Conservation (phyloP, 2,329 filamentous ascomycete species). For the Claviceps monticola region DNA sequence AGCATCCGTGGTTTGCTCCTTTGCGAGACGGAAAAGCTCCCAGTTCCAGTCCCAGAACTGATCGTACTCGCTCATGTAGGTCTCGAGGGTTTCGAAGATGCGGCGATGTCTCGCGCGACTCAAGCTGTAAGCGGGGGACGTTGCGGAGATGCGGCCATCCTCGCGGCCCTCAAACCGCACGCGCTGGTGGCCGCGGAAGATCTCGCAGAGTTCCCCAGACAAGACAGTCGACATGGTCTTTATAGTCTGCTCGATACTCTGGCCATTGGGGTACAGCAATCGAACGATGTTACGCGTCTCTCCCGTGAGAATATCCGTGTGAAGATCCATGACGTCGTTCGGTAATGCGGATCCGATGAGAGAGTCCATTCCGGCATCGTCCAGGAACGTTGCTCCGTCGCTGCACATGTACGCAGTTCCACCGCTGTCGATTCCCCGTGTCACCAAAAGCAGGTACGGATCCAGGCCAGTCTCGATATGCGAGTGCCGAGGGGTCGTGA, state of each 20-base stretch:
- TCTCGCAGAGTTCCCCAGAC: conserved; percentile 5
- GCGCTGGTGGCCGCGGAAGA: conserved; percentile 6
- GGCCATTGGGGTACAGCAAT: conserved; percentile 4
- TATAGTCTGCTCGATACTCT: background rate
- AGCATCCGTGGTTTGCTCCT: conserved; percentile 4
- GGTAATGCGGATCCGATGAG: conserved; percentile 5
- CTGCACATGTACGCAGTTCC: conserved; percentile 7
- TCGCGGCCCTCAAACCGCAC: conserved; percentile 4
- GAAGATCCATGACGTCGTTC: conserved; percentile 8
- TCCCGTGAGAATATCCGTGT: conserved; percentile 5
- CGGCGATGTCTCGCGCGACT: conserved; percentile 5
- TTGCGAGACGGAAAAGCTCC: conserved; percentile 3
- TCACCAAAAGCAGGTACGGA: conserved; percentile 3
- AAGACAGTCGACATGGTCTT: conserved; percentile 4
- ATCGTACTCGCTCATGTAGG: background rate
- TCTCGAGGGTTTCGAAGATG: conserved; percentile 6
- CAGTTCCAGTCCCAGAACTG: conserved; percentile 7
- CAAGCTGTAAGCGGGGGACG: conserved; percentile 6
- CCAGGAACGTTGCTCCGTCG: conserved; percentile 6
- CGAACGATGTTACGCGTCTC: conserved; percentile 6
- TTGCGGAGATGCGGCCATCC: conserved; percentile 5
- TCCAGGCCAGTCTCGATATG: conserved; percentile 4
- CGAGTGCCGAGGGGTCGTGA: conserved; percentile 2
- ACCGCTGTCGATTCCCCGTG: conserved; percentile 4
- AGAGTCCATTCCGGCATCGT: conserved; percentile 6